Percentiles rank a stretch among this genome's conserved stretches.
These are phyloP conservation scores for Chlorella sp. DNA, from an alignment of 139 green algal genomes.

Conservation along the genomic window DNA sequence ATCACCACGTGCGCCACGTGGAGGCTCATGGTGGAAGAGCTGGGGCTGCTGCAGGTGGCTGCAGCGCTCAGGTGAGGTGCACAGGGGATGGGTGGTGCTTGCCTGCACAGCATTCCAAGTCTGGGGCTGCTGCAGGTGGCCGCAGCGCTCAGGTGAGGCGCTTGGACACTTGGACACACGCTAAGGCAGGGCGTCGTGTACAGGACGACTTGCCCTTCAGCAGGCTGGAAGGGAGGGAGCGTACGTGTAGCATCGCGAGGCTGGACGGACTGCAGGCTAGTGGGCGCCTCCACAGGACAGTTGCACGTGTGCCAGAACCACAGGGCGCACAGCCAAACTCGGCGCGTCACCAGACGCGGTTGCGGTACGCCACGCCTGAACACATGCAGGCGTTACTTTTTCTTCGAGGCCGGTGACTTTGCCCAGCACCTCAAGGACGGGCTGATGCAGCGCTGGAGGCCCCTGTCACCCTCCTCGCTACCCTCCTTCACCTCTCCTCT, in stretches of 20 bases:
- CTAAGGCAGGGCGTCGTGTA: too few species aligned
- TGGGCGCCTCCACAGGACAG: too few species aligned
- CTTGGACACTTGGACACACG: too few species aligned
- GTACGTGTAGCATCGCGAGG: background rate
- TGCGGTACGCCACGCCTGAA: background rate
- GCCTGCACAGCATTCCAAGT: too few species aligned
- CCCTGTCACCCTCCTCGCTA: background rate
- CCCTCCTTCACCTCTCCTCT: background rate
- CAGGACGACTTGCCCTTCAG: background rate
- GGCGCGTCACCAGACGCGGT: background rate
- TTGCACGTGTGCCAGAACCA: too few species aligned
- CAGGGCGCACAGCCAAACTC: too few species aligned
- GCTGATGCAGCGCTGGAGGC: background rate
- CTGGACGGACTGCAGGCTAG: background rate
- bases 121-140: constrained; percentile 5
- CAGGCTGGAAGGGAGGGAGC: background rate
- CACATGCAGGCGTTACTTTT: background rate
- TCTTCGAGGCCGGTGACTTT: constrained; percentile 9
- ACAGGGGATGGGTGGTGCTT: background rate
- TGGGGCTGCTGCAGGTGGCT: constrained; percentile 3
- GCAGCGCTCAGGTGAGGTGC: constrained; percentile 3
- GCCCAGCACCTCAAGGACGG: background rate
- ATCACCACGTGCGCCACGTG: constrained; percentile 1
- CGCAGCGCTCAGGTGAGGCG: constrained; percentile 1
- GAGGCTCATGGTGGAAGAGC: constrained; percentile 3